Conservation (phyloP, 78 protist genomes). For the Emiliania huxleyi region DNA sequence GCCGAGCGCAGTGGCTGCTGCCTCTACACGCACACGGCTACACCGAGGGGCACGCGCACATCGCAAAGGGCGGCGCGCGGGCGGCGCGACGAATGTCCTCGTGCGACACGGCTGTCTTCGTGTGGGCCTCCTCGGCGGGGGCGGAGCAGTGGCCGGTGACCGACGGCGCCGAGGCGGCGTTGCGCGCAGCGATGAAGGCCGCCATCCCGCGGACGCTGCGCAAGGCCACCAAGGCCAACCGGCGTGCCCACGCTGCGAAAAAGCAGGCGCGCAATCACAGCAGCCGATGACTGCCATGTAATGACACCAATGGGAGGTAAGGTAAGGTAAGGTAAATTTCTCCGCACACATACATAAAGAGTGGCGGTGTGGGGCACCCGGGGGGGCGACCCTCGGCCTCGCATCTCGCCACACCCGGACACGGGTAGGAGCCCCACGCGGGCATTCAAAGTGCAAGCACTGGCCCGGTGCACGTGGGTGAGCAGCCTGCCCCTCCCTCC, state of each 20-base stretch:
- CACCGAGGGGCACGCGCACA: conserved; percentile 4
- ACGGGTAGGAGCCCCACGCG: too few relatives aligned
- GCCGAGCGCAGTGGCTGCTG: background rate
- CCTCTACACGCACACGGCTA: background rate
- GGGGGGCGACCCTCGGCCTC: too few relatives aligned
- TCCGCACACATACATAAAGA: too few relatives aligned
- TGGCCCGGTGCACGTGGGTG: too few relatives aligned
- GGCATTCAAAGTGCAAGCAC: too few relatives aligned
- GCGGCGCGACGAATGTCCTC: background rate
- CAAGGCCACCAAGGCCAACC: background rate
- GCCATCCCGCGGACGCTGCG: background rate
- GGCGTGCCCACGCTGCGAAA: background rate
- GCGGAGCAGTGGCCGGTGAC: background rate
- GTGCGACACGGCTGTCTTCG: background rate
- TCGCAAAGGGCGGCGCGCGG: background rate
- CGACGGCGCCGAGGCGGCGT: background rate
- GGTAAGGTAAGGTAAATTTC: too few relatives aligned
- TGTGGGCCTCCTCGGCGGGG: background rate
- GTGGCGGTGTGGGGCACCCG: too few relatives aligned
- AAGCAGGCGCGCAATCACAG: too few relatives aligned
- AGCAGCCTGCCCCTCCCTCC: too few relatives aligned
- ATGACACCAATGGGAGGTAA: too few relatives aligned
- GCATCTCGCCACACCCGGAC: too few relatives aligned
- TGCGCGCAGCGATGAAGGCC: background rate
- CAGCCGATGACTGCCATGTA: too few relatives aligned